These are phyloP conservation scores for Candida gorgasii DNA, from an alignment of 805 yeast genomes.

Conservation along the genomic window DNA sequence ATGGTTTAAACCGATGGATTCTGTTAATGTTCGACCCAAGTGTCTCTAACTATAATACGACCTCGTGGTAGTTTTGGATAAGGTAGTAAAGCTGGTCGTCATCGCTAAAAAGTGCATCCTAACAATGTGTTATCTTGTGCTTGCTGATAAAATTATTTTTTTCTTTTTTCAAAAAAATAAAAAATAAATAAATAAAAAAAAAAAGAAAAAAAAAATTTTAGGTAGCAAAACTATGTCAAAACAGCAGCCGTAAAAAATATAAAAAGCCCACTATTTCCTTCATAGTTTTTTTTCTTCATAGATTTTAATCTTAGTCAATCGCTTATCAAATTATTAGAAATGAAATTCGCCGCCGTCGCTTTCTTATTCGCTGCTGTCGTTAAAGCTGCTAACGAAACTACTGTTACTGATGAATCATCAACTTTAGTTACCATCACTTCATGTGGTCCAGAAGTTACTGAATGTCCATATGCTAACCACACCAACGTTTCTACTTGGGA, in stretches of 20 bases:
- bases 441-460: constrained; percentile 46
- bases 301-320: constrained; percentile 28
- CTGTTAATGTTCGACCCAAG: no score
- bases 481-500: constrained; percentile 36
- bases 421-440: constrained; percentile 49
- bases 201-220: background rate
- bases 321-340: constrained; percentile 24
- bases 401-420: constrained; percentile 34
- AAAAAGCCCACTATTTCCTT: background rate
- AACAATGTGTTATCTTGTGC: background rate
- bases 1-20: background rate
- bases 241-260: constrained; percentile 2
- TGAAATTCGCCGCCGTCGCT: constrained; percentile 37
- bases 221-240: background rate
- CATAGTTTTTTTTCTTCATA: constrained; percentile 16
- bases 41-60: no score
- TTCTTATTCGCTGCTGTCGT: constrained; percentile 19
- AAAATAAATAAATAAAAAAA: background rate
- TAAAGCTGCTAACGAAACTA: constrained; percentile 20
- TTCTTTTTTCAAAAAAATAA: background rate
- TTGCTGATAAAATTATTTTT: background rate
- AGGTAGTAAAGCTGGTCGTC: no score
- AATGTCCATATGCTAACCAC: constrained; percentile 44
- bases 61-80: no score
- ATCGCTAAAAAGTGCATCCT: no score